phyloP scores from a whole-genome alignment of 2,329 filamentous ascomycete genomes.

The Colletotrichum siamense region DNA sequence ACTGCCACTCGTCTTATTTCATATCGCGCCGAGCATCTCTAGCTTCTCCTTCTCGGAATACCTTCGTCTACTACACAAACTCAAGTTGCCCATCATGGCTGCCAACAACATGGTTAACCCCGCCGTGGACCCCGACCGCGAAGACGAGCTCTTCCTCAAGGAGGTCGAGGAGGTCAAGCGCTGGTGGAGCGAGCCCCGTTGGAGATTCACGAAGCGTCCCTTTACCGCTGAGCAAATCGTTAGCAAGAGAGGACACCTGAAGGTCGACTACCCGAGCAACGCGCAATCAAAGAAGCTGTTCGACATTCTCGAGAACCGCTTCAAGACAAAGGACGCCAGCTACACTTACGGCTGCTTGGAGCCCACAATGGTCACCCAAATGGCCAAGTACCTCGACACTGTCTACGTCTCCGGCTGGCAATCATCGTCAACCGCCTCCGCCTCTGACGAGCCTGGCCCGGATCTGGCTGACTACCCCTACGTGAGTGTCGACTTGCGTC shows the following conservation, averaged over 20 bases:
- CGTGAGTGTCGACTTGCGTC: conserved; percentile 51
- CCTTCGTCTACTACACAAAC: background rate
- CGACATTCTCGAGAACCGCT: conserved; percentile 85
- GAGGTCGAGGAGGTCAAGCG: conserved; percentile 89
- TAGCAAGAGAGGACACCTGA: conserved; percentile 89
- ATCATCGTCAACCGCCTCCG: conserved; percentile 93
- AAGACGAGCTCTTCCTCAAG: conserved; percentile 74
- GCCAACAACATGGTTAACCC: conserved; percentile 67
- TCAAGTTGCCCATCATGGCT: conserved; percentile 52
- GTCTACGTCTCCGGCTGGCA: conserved; percentile 99
- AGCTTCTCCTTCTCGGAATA: background rate
- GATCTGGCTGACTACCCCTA: conserved; percentile 98
- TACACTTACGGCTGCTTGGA: conserved; percentile 98
- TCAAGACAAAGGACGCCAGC: conserved; percentile 85
- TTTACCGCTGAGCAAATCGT: conserved; percentile 98
- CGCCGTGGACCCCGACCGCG: conserved; percentile 59
- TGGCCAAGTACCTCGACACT: conserved; percentile 98
- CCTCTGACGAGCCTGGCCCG: conserved; percentile 93
- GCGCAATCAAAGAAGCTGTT: conserved; percentile 92
- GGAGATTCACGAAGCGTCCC: conserved; percentile 89
- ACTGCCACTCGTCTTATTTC: background rate
- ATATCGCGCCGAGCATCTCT: background rate
- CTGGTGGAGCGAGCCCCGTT: conserved; percentile 94
- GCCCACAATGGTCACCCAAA: conserved; percentile 98
- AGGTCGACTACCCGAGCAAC: conserved; percentile 92